Conservation (phyloP, 495 filamentous ascomycete genomes). For the Astrocystis sublimbata region DNA sequence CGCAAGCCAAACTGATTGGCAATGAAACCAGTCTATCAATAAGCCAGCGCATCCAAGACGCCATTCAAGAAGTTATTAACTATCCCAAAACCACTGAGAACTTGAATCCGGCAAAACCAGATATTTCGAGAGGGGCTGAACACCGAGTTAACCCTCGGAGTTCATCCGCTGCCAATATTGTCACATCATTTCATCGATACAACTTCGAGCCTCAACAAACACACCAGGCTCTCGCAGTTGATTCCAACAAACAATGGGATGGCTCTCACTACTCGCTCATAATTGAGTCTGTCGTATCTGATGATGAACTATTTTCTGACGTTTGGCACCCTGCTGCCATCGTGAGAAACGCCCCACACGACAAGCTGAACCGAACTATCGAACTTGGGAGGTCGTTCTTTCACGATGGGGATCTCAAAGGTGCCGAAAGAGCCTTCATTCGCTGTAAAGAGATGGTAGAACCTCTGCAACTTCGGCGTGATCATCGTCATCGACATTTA, state of each 20-base stretch:
- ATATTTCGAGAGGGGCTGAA: too few relatives aligned
- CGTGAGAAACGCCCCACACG: not conserved
- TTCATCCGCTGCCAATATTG: too few relatives aligned
- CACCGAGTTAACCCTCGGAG: too few relatives aligned
- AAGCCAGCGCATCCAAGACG: too few relatives aligned
- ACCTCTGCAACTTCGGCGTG: not conserved
- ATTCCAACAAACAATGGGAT: not conserved
- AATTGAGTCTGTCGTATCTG: not conserved
- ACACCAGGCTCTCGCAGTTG: not conserved
- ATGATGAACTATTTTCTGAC: not conserved
- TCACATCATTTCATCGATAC: not conserved
- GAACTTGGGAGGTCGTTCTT: not conserved
- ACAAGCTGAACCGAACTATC: not conserved
- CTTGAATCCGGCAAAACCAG: too few relatives aligned
- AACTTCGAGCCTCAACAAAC: too few relatives aligned
- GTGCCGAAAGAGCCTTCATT: not conserved
- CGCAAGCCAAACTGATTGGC: too few relatives aligned
- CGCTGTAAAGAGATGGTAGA: not conserved
- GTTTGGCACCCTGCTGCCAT: not conserved
- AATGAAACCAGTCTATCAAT: too few relatives aligned
- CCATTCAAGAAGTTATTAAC: too few relatives aligned
- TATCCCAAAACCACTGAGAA: too few relatives aligned
- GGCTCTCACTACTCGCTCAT: not conserved
- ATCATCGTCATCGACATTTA: too few relatives aligned
- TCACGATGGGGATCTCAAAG: not conserved